Base-by-base conservation (phyloP, 2,329 filamentous ascomycete species). In the Sporothrix variecibatus region DNA sequence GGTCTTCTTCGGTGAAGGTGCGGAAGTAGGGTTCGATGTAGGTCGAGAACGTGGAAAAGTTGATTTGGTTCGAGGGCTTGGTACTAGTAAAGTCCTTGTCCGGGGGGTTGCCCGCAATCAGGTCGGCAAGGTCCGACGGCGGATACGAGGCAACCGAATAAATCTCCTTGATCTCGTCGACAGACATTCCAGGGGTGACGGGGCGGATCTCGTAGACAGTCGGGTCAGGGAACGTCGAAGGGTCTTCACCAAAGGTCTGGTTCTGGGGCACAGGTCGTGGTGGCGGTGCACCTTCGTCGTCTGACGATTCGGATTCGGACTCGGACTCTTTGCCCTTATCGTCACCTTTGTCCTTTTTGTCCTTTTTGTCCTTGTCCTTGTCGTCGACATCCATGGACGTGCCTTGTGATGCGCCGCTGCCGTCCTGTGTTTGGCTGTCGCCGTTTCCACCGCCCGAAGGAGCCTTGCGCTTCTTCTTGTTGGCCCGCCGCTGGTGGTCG, bases 61-160 rank as follows among this genome's bases (percentile, higher is more conserved):
- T 95, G 81, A 98, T 96, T 84, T 99, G 96, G 79, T 95, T 97
- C 26, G 92, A 91, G 5, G 95, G 94, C 81, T 98, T 99, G 46
- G 94, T 92, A 80, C 90, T 97, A 81, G 94, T 98, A 80, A 98
- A 98, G 84, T 99, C 96, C 81, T 94, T 94, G 82, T 98, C 95
- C 0, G 96, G 95, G 1, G 95, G 93, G 53, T 93, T 91, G 67
- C 96, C 96, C 12, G 95, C 93, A 76, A 97, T 97, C 77, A 96
- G 86, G 80, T 98, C 92, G 74, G 91, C 87, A 9, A 99, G 87
- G 79, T 98, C 93, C 76, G 89, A 92, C 71, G 87, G 88, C 0
- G 96, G 96, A 80, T 96, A 99, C 17, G 89, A 87, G 4, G 93
- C 91, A 20, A 99, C 96, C 8, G 94, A 94, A 81, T 94, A 97